These are phyloP conservation scores for Cryptosporidium baileyi DNA, from an alignment of 169 alveolate species.

Conservation along the genomic window DNA sequence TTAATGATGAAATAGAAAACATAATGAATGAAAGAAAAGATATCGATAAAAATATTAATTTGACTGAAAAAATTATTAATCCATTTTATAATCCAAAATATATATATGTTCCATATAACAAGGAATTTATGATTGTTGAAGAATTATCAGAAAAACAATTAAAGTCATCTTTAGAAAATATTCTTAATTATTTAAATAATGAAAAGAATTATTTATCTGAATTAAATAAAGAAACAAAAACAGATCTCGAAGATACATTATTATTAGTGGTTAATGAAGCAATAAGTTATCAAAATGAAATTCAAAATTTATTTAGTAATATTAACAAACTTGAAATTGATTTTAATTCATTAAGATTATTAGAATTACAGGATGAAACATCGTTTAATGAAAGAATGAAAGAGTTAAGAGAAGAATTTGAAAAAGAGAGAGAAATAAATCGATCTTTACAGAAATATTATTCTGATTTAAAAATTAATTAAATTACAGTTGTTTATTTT, in stretches of 20 bases:
- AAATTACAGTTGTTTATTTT: no score
- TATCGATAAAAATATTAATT: background rate
- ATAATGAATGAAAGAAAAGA: background rate
- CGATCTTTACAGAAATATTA: conserved; percentile 71
- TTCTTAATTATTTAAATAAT: conserved; percentile 12
- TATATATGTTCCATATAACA: conserved; percentile 71
- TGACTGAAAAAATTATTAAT: background rate
- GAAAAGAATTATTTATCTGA: conserved; percentile 31
- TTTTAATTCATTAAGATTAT: conserved; percentile 38
- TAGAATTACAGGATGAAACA: conserved; percentile 60
- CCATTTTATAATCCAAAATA: conserved; percentile 35
- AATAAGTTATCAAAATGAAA: conserved; percentile 36
- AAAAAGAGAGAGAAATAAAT: conserved; percentile 70
- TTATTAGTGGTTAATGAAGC: background rate
- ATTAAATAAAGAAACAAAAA: conserved; percentile 50
- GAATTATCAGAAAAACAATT: conserved; percentile 49
- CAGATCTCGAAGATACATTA: conserved; percentile 61
- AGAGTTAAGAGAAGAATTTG: conserved; percentile 57
- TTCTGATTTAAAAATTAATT: background rate
- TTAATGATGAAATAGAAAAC: background rate
- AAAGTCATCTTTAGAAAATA: conserved; percentile 61
- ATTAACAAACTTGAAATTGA: conserved; percentile 48
- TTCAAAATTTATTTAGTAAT: conserved; percentile 12
- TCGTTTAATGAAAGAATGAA: conserved; percentile 52
- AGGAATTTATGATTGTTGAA: conserved; percentile 37